phyloP scores from a whole-genome alignment of 2,329 filamentous ascomycete species.

The Beauveria medogensis region DNA sequence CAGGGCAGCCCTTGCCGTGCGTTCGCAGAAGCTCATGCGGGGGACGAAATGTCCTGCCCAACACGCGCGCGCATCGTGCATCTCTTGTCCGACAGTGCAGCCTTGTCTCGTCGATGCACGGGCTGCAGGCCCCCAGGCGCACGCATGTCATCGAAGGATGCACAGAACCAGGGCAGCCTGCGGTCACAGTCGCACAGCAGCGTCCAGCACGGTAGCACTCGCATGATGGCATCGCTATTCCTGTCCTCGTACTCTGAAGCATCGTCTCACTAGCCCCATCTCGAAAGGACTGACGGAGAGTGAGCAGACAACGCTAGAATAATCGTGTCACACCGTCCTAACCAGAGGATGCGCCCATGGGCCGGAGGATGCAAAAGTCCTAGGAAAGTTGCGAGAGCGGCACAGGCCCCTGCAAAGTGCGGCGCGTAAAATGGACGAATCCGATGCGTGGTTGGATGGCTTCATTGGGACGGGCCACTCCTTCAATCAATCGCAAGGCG shows the following conservation, averaged over 20 bases:
- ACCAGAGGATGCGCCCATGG: not conserved
- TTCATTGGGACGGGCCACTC: constrained; percentile 1
- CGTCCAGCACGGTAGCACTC: not conserved
- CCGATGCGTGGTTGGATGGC: constrained; percentile 10
- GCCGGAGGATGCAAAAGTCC: not conserved
- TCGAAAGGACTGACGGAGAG: not conserved
- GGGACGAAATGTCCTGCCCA: not conserved
- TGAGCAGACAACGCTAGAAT: not conserved
- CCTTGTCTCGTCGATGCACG: not conserved
- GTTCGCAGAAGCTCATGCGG: not conserved
- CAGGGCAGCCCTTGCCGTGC: not conserved
- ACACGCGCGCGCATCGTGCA: constrained; percentile 2
- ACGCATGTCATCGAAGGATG: not conserved
- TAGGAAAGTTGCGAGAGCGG: not conserved
- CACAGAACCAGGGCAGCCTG: not conserved
- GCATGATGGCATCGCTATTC: not conserved
- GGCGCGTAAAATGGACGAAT: constrained; percentile 8
- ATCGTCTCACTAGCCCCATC: not conserved
- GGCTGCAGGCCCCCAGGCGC: not conserved
- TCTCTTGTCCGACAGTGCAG: not conserved
- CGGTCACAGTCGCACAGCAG: not conserved
- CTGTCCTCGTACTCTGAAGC: not conserved
- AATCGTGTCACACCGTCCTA: not conserved
- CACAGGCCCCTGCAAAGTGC: constrained; percentile 1
- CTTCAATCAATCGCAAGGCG: constrained; percentile 10